phyloP scores from a whole-genome alignment of 306 rosid species.

The Adenanthera pavonina region DNA sequence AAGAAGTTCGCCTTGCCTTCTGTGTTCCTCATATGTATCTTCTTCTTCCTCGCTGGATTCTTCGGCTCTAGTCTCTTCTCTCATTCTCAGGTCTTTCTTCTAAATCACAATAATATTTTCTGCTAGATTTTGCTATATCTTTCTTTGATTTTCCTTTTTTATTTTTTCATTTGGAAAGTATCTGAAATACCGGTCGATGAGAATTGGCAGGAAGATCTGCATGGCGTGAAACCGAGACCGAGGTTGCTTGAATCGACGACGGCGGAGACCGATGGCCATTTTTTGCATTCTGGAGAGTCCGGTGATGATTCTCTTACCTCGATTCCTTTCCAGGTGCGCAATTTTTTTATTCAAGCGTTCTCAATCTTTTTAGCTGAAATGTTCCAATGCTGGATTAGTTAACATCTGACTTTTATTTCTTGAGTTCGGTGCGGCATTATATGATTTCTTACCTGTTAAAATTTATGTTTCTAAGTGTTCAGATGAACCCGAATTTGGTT shows the following conservation, averaged over 20 bases:
- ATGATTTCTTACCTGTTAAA: background rate
- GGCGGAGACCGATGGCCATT: slow-evolving; percentile 40
- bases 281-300: slow-evolving; percentile 63
- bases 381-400: background rate
- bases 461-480: slow-evolving; percentile 21
- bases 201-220: slow-evolving; percentile 50
- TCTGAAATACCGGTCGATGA: slow-evolving; percentile 8
- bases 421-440: slow-evolving; percentile 28
- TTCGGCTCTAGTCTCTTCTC: slow-evolving; percentile 56
- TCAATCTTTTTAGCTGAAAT: background rate
- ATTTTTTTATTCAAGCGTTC: slow-evolving; percentile 29
- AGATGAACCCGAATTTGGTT: slow-evolving; percentile 8
- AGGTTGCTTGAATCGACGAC: slow-evolving; percentile 55
- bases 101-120: background rate
- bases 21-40: slow-evolving; percentile 58
- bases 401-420: slow-evolving; percentile 25
- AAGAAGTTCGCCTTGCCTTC: slow-evolving; percentile 53
- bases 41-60: slow-evolving; percentile 81
- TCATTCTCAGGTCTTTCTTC: slow-evolving; percentile 48
- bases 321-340: slow-evolving; percentile 85
- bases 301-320: slow-evolving; percentile 78
- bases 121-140: background rate
- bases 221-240: slow-evolving; percentile 47
- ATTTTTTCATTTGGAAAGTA: background rate
- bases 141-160: background rate